These are phyloP conservation scores for Umbilicus rupestris DNA, from an alignment of 164 flowering plant species.

Conservation along the genomic window DNA sequence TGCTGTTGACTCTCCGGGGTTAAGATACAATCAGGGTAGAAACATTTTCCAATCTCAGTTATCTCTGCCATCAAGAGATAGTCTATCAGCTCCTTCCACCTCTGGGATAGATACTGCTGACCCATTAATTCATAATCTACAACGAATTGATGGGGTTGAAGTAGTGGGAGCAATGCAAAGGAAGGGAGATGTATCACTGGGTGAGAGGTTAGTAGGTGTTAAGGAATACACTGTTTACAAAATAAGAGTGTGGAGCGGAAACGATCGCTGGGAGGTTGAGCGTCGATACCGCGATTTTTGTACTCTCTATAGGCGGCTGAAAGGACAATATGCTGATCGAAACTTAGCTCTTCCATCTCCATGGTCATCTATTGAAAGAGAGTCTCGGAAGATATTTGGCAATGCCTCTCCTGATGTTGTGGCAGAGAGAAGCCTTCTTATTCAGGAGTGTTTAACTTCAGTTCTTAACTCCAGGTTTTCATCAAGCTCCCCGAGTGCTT, in stretches of 20 bases:
- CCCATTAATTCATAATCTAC: conserved; percentile 17
- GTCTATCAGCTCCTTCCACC: conserved; percentile 77
- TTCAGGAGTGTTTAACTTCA: conserved; percentile 77
- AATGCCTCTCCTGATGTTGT: conserved; percentile 78
- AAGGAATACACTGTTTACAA: conserved; percentile 83
- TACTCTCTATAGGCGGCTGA: conserved; percentile 63
- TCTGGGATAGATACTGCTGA: conserved; percentile 43
- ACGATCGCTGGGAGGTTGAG: conserved; percentile 80
- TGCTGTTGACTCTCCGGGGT: conserved; percentile 40
- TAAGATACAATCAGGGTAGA: conserved; percentile 29
- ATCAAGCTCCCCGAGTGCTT: conserved; percentile 35
- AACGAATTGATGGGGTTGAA: conserved; percentile 69
- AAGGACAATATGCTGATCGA: conserved; percentile 41
- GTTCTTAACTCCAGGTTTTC: conserved; percentile 37
- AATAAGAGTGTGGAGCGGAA: conserved; percentile 71
- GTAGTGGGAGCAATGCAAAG: conserved; percentile 82
- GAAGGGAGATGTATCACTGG: conserved; percentile 78
- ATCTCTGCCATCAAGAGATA: conserved; percentile 57
- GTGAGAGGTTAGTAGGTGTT: conserved; percentile 91
- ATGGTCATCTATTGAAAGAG: conserved; percentile 70
- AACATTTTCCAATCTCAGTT: conserved; percentile 23
- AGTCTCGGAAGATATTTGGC: conserved; percentile 83
- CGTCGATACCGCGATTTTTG: conserved; percentile 84
- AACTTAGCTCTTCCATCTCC: conserved; percentile 71
- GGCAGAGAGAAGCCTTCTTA: conserved; percentile 70